These are phyloP conservation scores for Circinella umbellata DNA, from an alignment of 371 early-diverging fungal genomes.

Conservation along the genomic window DNA sequence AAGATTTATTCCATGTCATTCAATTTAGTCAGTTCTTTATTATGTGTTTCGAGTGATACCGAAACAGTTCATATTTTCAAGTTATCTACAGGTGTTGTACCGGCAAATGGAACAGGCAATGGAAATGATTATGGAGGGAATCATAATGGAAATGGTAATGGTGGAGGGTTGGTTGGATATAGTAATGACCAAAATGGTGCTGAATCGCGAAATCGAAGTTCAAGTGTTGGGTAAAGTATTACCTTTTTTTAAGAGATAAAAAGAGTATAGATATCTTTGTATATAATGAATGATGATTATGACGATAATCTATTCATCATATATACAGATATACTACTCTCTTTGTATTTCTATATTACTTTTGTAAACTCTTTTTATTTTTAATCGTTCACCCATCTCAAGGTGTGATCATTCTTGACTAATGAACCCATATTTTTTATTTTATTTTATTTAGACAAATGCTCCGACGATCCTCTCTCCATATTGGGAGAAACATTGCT, in stretches of 20 bases:
- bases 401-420: no score
- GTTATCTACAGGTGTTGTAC: constrained; percentile 39
- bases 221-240: constrained; percentile 26
- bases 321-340: no score
- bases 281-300: not conserved
- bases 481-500: constrained; percentile 59
- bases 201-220: constrained; percentile 18
- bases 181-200: constrained; percentile 5
- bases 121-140: not conserved
- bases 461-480: constrained; percentile 63
- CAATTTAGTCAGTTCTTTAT: constrained; percentile 77
- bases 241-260: no score
- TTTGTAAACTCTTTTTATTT: no score
- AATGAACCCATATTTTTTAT: not conserved
- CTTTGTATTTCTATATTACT: no score
- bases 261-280: no score
- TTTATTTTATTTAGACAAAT: constrained; percentile 35
- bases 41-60: constrained; percentile 90
- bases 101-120: constrained; percentile 13
- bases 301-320: not conserved
- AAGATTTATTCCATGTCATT: constrained; percentile 94
- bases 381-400: no score
- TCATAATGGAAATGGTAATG: not conserved
- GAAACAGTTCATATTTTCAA: constrained; percentile 98
- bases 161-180: not conserved